phyloP scores from a whole-genome alignment of 2,329 filamentous ascomycete species.

The Chlorencoelia australis region DNA sequence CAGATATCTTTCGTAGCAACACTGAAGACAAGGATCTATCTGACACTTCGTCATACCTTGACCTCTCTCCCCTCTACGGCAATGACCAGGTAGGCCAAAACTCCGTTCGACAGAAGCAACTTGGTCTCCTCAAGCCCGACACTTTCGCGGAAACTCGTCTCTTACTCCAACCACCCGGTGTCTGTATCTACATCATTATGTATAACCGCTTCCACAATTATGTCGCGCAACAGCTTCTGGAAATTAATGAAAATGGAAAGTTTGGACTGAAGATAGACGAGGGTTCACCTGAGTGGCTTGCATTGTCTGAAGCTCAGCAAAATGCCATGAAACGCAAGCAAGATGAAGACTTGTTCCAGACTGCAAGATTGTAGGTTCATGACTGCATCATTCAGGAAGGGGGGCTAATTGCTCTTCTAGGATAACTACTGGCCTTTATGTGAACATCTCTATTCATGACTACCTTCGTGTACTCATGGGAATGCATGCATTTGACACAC shows the following conservation, averaged over 20 bases:
- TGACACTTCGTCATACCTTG: slow-evolving; percentile 36
- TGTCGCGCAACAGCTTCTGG: slow-evolving; percentile 62
- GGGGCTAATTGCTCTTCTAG: too few species aligned
- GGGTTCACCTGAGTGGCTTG: slow-evolving; percentile 29
- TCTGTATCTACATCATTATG: slow-evolving; percentile 64
- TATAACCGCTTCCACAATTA: slow-evolving; percentile 72
- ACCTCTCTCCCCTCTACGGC: slow-evolving; percentile 35
- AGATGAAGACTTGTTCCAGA: slow-evolving; percentile 72
- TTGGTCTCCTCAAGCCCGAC: slow-evolving; percentile 63
- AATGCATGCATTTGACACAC: slow-evolving; percentile 7
- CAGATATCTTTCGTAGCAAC: slow-evolving; percentile 34
- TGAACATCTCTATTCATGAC: slow-evolving; percentile 67
- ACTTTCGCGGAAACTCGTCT: slow-evolving; percentile 62
- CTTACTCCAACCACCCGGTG: slow-evolving; percentile 60
- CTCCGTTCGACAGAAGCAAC: slow-evolving; percentile 47
- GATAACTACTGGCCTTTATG: slow-evolving; percentile 63
- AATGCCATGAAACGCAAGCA: slow-evolving; percentile 43
- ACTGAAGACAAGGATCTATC: slow-evolving; percentile 19
- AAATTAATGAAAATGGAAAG: slow-evolving; percentile 70
- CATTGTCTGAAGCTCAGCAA: slow-evolving; percentile 40
- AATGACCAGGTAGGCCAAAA: slow-evolving; percentile 31
- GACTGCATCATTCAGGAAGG: too few species aligned
- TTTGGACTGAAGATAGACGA: slow-evolving; percentile 58
- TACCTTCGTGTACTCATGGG: slow-evolving; percentile 58
- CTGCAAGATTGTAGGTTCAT: slow-evolving; percentile 43